Percentiles rank a stretch among this genome's conserved stretches.
Conservation (phyloP, 2,329 filamentous ascomycete genomes). For the Colletotrichum lupini region DNA sequence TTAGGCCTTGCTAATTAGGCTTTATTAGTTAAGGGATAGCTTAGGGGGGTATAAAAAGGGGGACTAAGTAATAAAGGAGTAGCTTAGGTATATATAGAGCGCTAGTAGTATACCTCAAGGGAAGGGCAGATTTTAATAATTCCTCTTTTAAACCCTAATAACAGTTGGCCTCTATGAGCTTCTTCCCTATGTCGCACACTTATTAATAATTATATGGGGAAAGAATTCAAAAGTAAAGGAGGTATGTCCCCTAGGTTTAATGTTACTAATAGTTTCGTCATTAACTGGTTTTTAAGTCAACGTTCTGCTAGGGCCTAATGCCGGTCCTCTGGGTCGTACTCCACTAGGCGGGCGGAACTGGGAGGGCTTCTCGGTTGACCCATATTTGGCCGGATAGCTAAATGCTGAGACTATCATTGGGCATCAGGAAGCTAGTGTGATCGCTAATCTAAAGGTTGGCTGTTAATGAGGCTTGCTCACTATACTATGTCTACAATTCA, state of each 20-base stretch:
- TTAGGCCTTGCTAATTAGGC: too few species aligned
- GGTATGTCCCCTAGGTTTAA: slow-evolving; percentile 39
- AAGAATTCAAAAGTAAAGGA: slow-evolving; percentile 48
- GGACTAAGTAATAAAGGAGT: too few species aligned
- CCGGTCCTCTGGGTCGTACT: slow-evolving; percentile 45
- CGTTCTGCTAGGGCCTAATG: slow-evolving; percentile 47
- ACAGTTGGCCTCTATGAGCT: too few species aligned
- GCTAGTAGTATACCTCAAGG: too few species aligned
- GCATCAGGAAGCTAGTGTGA: slow-evolving; percentile 62
- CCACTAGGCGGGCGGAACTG: slow-evolving; percentile 47
- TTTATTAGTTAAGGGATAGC: too few species aligned
- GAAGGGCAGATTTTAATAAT: too few species aligned
- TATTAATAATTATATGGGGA: slow-evolving; percentile 48
- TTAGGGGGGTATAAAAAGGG: too few species aligned
- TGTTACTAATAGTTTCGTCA: accelerated
- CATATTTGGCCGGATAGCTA: slow-evolving; percentile 64
- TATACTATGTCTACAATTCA: neutral
- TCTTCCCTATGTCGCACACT: too few species aligned
- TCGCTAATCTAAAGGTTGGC: slow-evolving; percentile 64
- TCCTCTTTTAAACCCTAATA: too few species aligned
- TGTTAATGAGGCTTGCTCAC: too few species aligned
- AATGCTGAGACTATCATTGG: slow-evolving; percentile 63
- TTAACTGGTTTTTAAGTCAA: slow-evolving; percentile 37
- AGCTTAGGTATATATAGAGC: too few species aligned
- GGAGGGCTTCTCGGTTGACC: slow-evolving; percentile 59